phyloP scores from a whole-genome alignment of 2,329 filamentous ascomycete species.

The Colletotrichum sp. region DNA sequence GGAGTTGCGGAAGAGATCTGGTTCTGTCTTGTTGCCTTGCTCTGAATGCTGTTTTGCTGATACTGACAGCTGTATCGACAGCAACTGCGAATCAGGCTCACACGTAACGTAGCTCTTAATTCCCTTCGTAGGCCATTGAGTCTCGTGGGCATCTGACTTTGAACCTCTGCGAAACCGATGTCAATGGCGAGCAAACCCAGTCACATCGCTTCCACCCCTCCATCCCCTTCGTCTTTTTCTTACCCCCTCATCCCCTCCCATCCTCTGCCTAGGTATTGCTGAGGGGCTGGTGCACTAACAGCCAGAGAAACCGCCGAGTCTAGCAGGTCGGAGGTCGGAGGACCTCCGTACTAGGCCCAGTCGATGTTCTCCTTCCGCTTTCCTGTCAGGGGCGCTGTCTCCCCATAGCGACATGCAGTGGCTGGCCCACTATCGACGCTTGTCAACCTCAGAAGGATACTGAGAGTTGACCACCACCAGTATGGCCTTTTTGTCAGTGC shows the following conservation, averaged over 20 bases:
- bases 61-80: not conserved
- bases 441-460: conserved; percentile 3
- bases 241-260: not conserved
- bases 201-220: not conserved
- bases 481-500: conserved; percentile 17
- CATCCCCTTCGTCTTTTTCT: not conserved
- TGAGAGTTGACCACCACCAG: not conserved
- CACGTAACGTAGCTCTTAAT: not conserved
- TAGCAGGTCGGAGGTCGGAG: conserved; percentile 19
- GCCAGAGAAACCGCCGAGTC: conserved; percentile 10
- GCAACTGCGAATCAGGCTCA: not conserved
- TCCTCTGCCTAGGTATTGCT: not conserved
- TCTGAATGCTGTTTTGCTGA: not conserved
- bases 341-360: conserved; percentile 19
- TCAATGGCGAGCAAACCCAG: not conserved
- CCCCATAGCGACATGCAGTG: not conserved
- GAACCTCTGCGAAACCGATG: not conserved
- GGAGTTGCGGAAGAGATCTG: not conserved
- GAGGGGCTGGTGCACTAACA: conserved; percentile 19
- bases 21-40: not conserved
- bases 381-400: conserved; percentile 8
- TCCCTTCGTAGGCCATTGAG: not conserved
- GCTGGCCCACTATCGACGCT: not conserved
- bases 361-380: conserved; percentile 13
- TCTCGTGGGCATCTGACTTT: not conserved